These are phyloP conservation scores for Globisporangium radiosum DNA, from an alignment of 352 stramenopile genomes.

Conservation along the genomic window DNA sequence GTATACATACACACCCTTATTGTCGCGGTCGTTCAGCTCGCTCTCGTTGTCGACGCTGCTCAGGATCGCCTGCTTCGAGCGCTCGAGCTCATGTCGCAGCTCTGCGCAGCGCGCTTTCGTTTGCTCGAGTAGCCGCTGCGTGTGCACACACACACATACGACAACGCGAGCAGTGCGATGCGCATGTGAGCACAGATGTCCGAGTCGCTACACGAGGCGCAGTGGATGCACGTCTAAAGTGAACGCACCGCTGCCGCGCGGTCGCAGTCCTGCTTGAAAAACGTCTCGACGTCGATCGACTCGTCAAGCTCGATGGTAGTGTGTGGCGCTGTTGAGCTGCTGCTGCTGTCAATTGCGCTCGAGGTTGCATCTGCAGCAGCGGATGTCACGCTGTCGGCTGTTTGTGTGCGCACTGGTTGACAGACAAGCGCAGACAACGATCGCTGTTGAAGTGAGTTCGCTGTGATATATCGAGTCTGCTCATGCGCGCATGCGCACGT, in stretches of 20 bases:
- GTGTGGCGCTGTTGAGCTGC: background rate
- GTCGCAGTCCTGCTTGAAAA: slow-evolving; percentile 16
- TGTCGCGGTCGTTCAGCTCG: slow-evolving; percentile 19
- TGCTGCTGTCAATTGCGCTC: background rate
- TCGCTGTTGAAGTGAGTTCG: background rate
- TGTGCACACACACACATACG: background rate
- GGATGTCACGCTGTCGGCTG: background rate
- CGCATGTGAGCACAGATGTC: background rate
- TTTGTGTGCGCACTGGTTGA: background rate
- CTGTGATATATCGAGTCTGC: background rate
- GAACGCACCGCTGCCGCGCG: slow-evolving; percentile 12
- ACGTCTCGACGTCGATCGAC: slow-evolving; percentile 16
- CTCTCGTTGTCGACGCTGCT: slow-evolving; percentile 61
- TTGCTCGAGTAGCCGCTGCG: slow-evolving; percentile 55
- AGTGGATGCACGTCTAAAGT: background rate
- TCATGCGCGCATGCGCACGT: background rate
- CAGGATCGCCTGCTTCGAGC: slow-evolving; percentile 48
- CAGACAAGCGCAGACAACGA: background rate
- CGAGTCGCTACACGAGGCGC: no score
- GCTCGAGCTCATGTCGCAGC: slow-evolving; percentile 41
- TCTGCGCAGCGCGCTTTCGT: slow-evolving; percentile 36
- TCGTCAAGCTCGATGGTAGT: slow-evolving; percentile 13
- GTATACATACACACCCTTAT: background rate
- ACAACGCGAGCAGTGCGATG: background rate
- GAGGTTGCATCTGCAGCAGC: background rate